Percentiles rank a stretch among this genome's conserved stretches.
phyloP scores from a whole-genome alignment of 306 rosid genomes.

The Casuarina glauca region DNA sequence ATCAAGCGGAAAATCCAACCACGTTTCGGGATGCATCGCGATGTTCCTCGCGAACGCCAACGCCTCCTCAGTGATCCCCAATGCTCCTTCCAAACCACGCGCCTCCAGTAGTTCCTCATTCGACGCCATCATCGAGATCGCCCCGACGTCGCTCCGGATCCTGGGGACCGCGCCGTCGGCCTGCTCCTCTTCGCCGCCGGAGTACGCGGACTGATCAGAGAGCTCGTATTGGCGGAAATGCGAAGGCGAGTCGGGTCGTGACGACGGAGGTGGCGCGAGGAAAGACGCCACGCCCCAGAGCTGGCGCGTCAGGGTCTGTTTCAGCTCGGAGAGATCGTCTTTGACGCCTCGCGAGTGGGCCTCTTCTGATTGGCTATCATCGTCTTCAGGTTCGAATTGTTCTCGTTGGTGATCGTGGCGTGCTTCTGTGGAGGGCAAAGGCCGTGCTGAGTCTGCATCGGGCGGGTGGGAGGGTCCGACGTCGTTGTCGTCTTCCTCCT shows the following conservation, averaged over 20 bases:
- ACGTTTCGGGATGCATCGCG: conserved; percentile 98
- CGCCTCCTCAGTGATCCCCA: conserved; percentile 88
- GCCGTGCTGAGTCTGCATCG: conserved; percentile 32
- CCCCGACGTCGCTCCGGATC: conserved; percentile 6
- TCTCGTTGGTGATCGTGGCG: conserved; percentile 23
- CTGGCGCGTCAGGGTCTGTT: conserved; percentile 81
- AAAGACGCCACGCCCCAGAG: conserved; percentile 89
- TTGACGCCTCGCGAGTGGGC: conserved; percentile 64
- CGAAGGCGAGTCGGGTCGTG: conserved; percentile 24
- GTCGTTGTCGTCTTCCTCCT: conserved; percentile 38
- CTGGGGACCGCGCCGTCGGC: conserved; percentile 8
- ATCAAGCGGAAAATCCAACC: conserved; percentile 93
- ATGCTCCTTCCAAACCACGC: conserved; percentile 28
- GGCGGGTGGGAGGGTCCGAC: conserved; percentile 21
- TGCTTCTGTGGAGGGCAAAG: conserved; percentile 19
- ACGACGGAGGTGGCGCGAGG: conserved; percentile 68
- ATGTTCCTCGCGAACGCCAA: conserved; percentile 79
- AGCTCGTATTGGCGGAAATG: conserved; percentile 26
- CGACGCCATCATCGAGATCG: conserved; percentile 13
- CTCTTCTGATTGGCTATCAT: conserved; percentile 38
- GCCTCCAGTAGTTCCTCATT: conserved; percentile 34
- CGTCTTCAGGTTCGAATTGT: not conserved
- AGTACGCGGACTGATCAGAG: conserved; percentile 23
- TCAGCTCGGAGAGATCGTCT: conserved; percentile 79
- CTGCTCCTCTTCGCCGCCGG: conserved; percentile 26